phyloP scores from a whole-genome alignment of 768 basidiomycete species.

The Lactifluus subvellereus region DNA sequence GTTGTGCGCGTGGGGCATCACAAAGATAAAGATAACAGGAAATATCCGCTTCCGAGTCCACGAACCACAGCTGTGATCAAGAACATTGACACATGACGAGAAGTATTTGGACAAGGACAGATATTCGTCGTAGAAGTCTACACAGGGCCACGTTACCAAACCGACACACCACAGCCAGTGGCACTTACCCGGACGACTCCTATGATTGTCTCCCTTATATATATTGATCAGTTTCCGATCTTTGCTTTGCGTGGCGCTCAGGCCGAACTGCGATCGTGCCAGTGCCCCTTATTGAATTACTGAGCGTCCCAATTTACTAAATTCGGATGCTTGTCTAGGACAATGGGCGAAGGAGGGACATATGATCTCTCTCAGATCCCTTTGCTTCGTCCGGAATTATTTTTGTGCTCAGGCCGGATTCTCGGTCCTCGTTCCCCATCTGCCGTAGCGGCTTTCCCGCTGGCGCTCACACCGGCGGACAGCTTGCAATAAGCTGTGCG shows the following conservation, averaged over 20 bases:
- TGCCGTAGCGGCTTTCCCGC: conserved; percentile 20
- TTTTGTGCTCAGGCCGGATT: conserved; percentile 8
- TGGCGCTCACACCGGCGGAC: conserved; percentile 13
- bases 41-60: conserved; percentile 15
- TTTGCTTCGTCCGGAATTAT: conserved; percentile 15
- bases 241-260: conserved; percentile 9
- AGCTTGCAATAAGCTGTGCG: conserved; percentile 19
- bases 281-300: neutral
- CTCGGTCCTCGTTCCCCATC: conserved; percentile 21
- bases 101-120: neutral
- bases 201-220: conserved; percentile 1
- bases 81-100: conserved; percentile 14
- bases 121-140: neutral
- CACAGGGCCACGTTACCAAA: conserved; percentile 9
- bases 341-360: conserved; percentile 5
- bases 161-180: neutral
- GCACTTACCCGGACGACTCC: neutral
- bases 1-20: neutral
- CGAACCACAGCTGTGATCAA: neutral
- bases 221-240: conserved; percentile 17
- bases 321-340: conserved; percentile 2
- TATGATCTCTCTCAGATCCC: conserved; percentile 13
- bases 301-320: conserved; percentile 7
- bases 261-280: conserved; percentile 6
- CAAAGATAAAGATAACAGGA: conserved; percentile 11